phyloP scores from a whole-genome alignment of 805 yeast species.

The Starmerella sp. region DNA sequence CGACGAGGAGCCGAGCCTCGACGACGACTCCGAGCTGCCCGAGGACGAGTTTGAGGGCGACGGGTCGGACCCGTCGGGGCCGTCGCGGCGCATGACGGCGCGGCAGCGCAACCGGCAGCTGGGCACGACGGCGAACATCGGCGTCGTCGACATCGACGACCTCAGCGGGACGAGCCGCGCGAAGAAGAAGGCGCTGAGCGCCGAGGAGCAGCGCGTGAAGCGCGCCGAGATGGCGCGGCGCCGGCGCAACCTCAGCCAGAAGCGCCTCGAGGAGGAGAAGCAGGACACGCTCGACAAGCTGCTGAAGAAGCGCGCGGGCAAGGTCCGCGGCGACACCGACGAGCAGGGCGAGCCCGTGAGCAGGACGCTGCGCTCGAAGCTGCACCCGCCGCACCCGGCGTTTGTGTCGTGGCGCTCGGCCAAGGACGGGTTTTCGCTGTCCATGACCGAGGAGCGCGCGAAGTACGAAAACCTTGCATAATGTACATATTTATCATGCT shows the following conservation, averaged over 20 bases:
- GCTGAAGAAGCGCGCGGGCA: constrained; percentile 62
- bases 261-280: constrained; percentile 82
- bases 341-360: constrained; percentile 16
- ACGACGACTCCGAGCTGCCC: constrained; percentile 16
- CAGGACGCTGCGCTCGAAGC: constrained; percentile 15
- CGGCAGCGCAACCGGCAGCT: constrained; percentile 31
- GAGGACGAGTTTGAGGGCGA: constrained; percentile 19
- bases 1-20: constrained; percentile 20
- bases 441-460: constrained; percentile 22
- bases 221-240: constrained; percentile 83
- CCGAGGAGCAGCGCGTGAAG: constrained; percentile 69
- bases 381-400: constrained; percentile 27
- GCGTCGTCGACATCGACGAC: constrained; percentile 24
- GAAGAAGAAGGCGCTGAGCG: constrained; percentile 53
- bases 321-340: constrained; percentile 18
- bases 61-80: constrained; percentile 10
- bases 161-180: constrained; percentile 26
- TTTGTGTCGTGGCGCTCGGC: constrained; percentile 24
- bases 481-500: background rate
- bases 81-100: constrained; percentile 30
- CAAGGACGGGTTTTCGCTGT: constrained; percentile 15
- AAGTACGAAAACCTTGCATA: background rate
- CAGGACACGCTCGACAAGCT: constrained; percentile 80
- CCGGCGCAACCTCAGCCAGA: constrained; percentile 72
- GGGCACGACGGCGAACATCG: constrained; percentile 19